A percentile compares a stretch with the other conserved stretches of the same genome.
phyloP scores from a whole-genome alignment of 257 asterid species.

The Solanum medicagineum region DNA sequence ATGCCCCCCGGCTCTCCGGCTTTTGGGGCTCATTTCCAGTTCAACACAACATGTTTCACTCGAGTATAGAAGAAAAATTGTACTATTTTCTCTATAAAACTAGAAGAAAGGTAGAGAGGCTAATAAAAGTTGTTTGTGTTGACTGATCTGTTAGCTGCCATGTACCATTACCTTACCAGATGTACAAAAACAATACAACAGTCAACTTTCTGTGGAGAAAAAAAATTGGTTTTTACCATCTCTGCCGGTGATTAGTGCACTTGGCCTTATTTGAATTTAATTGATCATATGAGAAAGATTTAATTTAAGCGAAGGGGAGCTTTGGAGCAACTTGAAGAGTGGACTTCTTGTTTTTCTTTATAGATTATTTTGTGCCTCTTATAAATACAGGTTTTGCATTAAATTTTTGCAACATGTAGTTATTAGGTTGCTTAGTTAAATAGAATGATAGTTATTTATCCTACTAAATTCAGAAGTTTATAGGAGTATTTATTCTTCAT shows the following conservation, averaged over 20 bases:
- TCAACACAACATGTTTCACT: background rate
- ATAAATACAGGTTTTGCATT: too few species aligned
- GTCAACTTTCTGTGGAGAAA: background rate
- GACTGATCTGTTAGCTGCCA: background rate
- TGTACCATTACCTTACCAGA: background rate
- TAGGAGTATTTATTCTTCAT: too few species aligned
- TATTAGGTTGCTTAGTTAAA: too few species aligned
- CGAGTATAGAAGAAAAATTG: background rate
- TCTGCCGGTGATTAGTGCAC: background rate
- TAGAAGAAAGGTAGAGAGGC: background rate
- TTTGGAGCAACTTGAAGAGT: too few species aligned
- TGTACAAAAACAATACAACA: slow-evolving; percentile 2
- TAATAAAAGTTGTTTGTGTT: background rate
- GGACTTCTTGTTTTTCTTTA: too few species aligned
- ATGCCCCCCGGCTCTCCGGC: background rate
- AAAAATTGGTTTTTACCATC: background rate
- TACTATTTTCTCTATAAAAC: background rate
- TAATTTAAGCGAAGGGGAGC: too few species aligned
- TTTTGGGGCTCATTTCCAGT: slow-evolving; percentile 3
- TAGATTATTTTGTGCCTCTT: too few species aligned
- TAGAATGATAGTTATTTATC: too few species aligned
- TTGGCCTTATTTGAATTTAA: background rate
- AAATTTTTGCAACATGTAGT: too few species aligned
- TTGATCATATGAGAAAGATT: too few species aligned
- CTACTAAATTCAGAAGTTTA: too few species aligned